Evolutionary conservation across 257 asterid genomes (phyloP).

Genomic region (Hygrophila difformis): DNA sequence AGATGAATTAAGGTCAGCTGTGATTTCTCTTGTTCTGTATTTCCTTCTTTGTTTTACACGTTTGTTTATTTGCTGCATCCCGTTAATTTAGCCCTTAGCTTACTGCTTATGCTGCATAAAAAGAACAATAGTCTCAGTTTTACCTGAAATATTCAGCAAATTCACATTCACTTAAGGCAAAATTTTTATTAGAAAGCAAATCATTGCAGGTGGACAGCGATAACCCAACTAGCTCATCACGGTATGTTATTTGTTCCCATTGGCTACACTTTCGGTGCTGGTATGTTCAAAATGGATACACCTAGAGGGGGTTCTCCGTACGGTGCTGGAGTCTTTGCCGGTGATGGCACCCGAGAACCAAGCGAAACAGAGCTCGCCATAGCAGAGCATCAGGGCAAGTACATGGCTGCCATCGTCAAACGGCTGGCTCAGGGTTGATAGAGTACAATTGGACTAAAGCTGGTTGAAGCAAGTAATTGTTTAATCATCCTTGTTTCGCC

Average conservation of each 20-base stretch:
- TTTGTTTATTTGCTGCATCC: background rate
- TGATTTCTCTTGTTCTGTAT: background rate
- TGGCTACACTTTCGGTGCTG: conserved; percentile 60
- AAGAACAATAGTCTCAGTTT: background rate
- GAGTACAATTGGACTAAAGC: conserved; percentile 20
- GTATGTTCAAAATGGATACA: conserved; percentile 54
- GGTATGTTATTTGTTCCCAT: conserved; percentile 65
- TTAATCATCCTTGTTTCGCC: background rate
- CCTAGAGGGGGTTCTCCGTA: conserved; percentile 50
- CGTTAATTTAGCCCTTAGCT: background rate
- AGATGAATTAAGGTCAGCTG: background rate
- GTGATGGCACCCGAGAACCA: conserved; percentile 38
- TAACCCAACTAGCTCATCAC: conserved; percentile 57
- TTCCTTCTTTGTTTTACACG: background rate
- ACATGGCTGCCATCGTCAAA: conserved; percentile 44
- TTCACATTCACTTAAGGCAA: background rate
- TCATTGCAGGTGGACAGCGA: conserved; percentile 50
- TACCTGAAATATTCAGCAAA: too few relatives aligned
- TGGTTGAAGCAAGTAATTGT: background rate
- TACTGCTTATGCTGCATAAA: too few relatives aligned
- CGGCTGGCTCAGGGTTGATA: conserved; percentile 27
- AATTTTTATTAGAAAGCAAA: background rate
- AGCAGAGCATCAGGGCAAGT: conserved; percentile 51
- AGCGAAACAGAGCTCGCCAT: conserved; percentile 40
- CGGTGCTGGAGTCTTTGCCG: conserved; percentile 48